Conservation (phyloP, 495 filamentous ascomycete species). For the Aspergillus nanangensis region DNA sequence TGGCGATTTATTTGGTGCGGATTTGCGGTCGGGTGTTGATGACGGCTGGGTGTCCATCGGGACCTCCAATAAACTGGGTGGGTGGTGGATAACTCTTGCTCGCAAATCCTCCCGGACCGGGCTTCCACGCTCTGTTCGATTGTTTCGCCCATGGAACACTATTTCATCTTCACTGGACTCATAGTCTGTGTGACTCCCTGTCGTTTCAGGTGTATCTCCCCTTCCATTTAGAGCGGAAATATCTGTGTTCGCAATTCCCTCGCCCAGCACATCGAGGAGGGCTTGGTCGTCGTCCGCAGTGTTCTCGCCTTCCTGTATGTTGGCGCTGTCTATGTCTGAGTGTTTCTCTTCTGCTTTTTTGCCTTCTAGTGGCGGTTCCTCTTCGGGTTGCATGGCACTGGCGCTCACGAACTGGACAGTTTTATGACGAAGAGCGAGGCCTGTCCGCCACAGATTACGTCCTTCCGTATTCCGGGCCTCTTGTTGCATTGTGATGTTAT, state of each 20-base stretch:
- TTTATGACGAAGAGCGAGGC: slow-evolving; percentile 44
- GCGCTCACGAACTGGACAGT: slow-evolving; percentile 74
- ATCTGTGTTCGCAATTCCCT: not conserved
- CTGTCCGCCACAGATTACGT: slow-evolving; percentile 37
- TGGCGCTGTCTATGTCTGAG: not conserved
- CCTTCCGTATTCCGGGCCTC: slow-evolving; percentile 74
- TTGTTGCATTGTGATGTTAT: slow-evolving; percentile 67
- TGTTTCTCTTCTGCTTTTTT: slow-evolving; percentile 3
- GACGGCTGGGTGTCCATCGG: no score
- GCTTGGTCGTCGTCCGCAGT: not conserved
- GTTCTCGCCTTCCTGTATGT: not conserved
- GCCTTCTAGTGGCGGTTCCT: slow-evolving; percentile 12
- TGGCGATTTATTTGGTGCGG: not conserved
- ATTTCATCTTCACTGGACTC: slow-evolving; percentile 42
- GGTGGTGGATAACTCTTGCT: no score
- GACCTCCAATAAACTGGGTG: no score
- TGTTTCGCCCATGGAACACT: slow-evolving; percentile 33
- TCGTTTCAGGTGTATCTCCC: not conserved
- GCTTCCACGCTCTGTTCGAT: slow-evolving; percentile 6
- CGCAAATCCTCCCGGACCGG: no score
- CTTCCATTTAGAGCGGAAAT: not conserved
- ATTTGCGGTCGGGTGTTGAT: no score
- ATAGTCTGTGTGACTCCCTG: not conserved
- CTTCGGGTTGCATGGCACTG: slow-evolving; percentile 49
- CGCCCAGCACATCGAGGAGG: slow-evolving; percentile 24